Percentiles rank a stretch among this genome's conserved stretches.
phyloP scores from a whole-genome alignment of 1,139 yeast genomes.

The Blastobotrys persicus region DNA sequence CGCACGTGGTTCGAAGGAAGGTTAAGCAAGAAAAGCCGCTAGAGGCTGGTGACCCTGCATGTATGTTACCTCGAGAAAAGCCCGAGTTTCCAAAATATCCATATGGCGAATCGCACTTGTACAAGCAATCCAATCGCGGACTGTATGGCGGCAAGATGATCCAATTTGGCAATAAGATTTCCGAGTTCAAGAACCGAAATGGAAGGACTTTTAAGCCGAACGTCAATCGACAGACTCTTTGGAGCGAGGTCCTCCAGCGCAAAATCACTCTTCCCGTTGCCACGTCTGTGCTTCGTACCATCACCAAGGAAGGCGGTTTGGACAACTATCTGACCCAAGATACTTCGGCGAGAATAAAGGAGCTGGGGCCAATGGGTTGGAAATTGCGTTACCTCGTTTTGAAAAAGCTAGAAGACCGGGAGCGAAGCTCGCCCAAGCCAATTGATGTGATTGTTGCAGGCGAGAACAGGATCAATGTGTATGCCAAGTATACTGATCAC shows the following conservation, averaged over 20 bases:
- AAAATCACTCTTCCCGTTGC: constrained; percentile 59
- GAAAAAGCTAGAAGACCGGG: constrained; percentile 36
- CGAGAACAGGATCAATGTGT: constrained; percentile 43
- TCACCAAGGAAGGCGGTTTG: constrained; percentile 90
- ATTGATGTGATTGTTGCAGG: constrained; percentile 16
- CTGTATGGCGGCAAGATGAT: constrained; percentile 86
- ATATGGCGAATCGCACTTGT: constrained; percentile 72
- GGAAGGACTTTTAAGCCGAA: constrained; percentile 82
- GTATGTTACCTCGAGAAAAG: constrained; percentile 27
- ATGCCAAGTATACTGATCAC: constrained; percentile 44
- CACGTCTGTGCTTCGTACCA: constrained; percentile 80
- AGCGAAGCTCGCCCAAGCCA: constrained; percentile 25
- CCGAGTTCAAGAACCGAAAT: constrained; percentile 73
- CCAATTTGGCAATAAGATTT: constrained; percentile 70
- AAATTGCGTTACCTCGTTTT: constrained; percentile 73
- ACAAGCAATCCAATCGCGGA: constrained; percentile 84
- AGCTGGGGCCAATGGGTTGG: constrained; percentile 93
- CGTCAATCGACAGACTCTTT: constrained; percentile 66
- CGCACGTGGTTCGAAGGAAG: constrained; percentile 36
- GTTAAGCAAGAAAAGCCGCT: constrained; percentile 30
- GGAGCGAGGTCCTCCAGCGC: constrained; percentile 76
- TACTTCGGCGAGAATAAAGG: constrained; percentile 84
- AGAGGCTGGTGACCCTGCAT: constrained; percentile 36
- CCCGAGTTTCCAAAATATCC: constrained; percentile 69
- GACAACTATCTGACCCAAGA: constrained; percentile 85